Conservation (phyloP, 192 early-diverging fungal species). For the Rhizoclosmatium sp. region DNA sequence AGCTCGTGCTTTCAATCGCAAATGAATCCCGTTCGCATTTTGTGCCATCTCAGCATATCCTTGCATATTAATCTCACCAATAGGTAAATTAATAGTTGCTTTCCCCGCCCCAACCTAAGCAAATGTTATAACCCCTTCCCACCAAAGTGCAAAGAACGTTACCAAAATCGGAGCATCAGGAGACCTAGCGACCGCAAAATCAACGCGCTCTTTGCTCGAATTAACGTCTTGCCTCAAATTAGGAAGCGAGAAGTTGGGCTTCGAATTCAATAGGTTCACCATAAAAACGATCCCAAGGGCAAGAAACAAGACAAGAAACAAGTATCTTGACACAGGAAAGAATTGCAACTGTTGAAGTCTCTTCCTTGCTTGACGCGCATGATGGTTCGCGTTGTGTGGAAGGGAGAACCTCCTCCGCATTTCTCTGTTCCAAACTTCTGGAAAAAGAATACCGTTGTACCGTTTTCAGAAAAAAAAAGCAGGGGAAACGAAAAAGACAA, state of each 20-base stretch:
- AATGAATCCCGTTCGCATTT: conserved; percentile 50
- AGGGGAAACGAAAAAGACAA: too few species aligned
- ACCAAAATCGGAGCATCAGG: background rate
- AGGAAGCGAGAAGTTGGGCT: background rate
- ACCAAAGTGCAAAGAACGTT: background rate
- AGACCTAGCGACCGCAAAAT: background rate
- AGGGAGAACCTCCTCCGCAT: background rate
- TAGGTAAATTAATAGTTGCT: conserved; percentile 51
- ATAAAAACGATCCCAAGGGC: background rate
- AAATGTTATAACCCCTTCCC: background rate
- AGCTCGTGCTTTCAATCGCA: conserved; percentile 33
- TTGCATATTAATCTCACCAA: conserved; percentile 56
- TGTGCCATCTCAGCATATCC: conserved; percentile 53
- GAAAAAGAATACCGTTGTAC: too few species aligned
- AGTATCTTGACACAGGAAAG: background rate
- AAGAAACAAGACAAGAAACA: background rate
- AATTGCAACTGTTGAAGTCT: background rate
- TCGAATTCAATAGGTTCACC: background rate
- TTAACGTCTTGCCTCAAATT: background rate
- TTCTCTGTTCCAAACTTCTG: too few species aligned
- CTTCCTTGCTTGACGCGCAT: background rate
- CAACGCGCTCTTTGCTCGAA: background rate
- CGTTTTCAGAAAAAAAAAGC: too few species aligned
- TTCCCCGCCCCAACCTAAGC: conserved; percentile 44
- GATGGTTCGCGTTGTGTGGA: background rate